phyloP scores from a whole-genome alignment of 805 yeast species.

The Candida coquimbonensis region DNA sequence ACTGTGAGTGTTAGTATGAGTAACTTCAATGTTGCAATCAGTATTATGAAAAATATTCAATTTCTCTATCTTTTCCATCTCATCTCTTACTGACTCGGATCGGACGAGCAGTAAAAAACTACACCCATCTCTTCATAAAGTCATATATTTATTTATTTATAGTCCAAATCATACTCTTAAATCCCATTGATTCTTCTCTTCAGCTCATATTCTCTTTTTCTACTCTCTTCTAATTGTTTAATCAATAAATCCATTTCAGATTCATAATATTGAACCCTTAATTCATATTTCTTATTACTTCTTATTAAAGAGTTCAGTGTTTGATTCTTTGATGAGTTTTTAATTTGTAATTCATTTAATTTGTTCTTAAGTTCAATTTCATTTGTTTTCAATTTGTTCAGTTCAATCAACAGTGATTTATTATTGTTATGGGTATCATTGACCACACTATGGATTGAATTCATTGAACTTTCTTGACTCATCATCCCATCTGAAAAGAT shows the following conservation, averaged over 20 bases:
- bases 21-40: no score
- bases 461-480: conserved; percentile 17
- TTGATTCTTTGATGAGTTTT: background rate
- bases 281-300: conserved; percentile 5
- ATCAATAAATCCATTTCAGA: conserved; percentile 10
- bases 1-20: no score
- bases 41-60: no score
- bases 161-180: background rate
- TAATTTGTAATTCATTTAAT: background rate
- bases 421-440: no score
- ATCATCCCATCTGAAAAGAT: conserved; percentile 6
- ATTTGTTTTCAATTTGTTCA: no score
- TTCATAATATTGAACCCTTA: conserved; percentile 13
- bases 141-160: background rate
- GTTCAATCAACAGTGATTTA: no score
- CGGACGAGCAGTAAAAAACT: no score
- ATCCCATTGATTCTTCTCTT: conserved; percentile 14
- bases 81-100: no score
- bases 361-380: background rate
- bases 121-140: no score
- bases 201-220: conserved; percentile 14
- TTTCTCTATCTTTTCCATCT: no score
- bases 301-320: conserved; percentile 5
- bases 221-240: conserved; percentile 13
- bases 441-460: conserved; percentile 5